Base-by-base conservation (phyloP, 495 filamentous ascomycete species). In the Barbatosphaeria neglecta region DNA sequence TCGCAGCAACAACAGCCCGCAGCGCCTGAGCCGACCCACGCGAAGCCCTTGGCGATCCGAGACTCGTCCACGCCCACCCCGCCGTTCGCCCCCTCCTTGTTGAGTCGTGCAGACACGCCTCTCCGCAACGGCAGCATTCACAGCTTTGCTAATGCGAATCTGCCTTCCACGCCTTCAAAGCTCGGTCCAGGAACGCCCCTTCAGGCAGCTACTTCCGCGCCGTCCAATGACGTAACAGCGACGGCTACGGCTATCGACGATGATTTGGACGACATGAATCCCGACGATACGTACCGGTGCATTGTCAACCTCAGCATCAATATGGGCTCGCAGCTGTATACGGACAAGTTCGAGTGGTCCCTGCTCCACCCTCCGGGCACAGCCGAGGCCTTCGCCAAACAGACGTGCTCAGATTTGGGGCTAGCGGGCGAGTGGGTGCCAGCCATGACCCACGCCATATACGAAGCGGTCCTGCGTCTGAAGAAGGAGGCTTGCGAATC, bases 301-400 rank as follows among this genome's bases (percentile, higher is more conserved):
- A 82, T 97, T 59, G 78, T 97, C 56, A 86, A 73, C 42, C 75
- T 99, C 19, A 94, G 85, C 62, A 88, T 99, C 55, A 95, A 95
- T 53, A 76, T 97, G 18, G 83, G 86, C 43, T 94, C 94, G 50
- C 81, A 84, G 46, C 80, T 97, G 16, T 97, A 95, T 64, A 90
- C 85, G 4, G 92, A 99, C 73, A 94, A 86, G 61, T 97, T 99
- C 53, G 92, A 99, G 60, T 99, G 92, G 92, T 96, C 92, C 16
- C 71, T 99, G 4, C 76, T 96, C 8, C 88, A 96, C 58, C 88
- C 89, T 4, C 82, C 86, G 1, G 89, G 93, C 13, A 83, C 92
- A 45, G 87, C 92, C 9, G 92, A 99, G 62, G 76, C 81, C 33
- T 97, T 97, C 63, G 93, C 92, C 39, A 85, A 86, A 54, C 74